These are phyloP conservation scores for Tolypocladium inflatum DNA, from an alignment of 2,329 filamentous ascomycete species.

Conservation along the genomic window DNA sequence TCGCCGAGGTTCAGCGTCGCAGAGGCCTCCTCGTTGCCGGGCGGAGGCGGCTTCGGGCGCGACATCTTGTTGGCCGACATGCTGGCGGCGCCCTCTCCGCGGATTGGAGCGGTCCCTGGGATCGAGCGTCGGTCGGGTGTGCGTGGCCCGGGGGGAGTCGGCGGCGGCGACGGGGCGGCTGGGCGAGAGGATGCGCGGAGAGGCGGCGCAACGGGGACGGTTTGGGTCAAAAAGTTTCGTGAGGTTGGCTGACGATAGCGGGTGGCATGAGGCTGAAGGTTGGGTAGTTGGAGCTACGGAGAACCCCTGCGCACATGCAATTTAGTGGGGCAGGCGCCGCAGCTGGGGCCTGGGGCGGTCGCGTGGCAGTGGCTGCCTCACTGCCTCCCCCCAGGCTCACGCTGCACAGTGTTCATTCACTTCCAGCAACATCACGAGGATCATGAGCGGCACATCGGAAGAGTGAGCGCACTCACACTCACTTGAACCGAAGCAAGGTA, in stretches of 20 bases:
- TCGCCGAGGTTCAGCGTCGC: constrained; percentile 79
- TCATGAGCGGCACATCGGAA: background rate
- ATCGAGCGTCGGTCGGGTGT: background rate
- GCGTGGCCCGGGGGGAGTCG: background rate
- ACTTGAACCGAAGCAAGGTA: background rate
- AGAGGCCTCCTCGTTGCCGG: constrained; percentile 82
- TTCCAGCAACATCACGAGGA: background rate
- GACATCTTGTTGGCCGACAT: constrained; percentile 40
- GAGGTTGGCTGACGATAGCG: background rate
- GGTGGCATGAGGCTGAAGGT: background rate
- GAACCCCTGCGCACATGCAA: background rate
- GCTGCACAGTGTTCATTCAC: background rate
- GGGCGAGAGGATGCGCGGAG: background rate
- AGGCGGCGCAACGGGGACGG: background rate
- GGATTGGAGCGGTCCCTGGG: background rate
- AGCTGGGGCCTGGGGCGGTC: background rate
- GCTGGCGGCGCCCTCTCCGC: background rate
- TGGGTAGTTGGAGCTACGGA: background rate
- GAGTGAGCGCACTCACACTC: background rate
- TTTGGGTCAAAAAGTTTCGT: background rate
- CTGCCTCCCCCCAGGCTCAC: background rate
- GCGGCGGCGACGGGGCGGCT: background rate
- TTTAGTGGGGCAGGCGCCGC: constrained; percentile 1
- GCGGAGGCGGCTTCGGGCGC: constrained; percentile 57
- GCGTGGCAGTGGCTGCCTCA: background rate